Conservation (phyloP, 345 rosid genomes). For the Toxicodendron radicans region DNA sequence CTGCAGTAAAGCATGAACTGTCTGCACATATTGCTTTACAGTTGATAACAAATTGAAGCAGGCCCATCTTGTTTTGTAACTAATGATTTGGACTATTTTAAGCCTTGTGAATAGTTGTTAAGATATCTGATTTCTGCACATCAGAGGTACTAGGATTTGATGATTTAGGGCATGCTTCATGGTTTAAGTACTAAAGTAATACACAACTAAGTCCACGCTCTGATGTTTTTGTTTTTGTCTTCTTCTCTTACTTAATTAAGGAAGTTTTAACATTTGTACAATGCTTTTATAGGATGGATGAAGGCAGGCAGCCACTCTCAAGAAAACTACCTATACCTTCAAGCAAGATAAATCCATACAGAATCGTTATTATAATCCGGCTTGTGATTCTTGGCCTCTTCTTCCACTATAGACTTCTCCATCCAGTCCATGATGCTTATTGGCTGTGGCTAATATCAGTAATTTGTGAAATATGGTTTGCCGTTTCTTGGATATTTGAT, state of each 20-base stretch:
- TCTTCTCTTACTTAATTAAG: not conserved
- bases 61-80: not conserved
- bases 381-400: constrained; percentile 74
- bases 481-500: constrained; percentile 92
- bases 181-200: not conserved
- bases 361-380: constrained; percentile 69
- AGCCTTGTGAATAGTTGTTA: not conserved
- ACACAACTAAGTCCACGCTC: too few species aligned
- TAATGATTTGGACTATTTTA: not conserved
- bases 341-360: constrained; percentile 83
- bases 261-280: not conserved
- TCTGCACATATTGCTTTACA: too few species aligned
- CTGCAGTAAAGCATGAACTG: not conserved
- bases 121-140: not conserved
- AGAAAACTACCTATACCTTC: constrained; percentile 81
- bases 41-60: not conserved
- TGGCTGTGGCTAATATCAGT: constrained; percentile 81
- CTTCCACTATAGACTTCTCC: constrained; percentile 85
- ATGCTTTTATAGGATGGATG: constrained; percentile 74
- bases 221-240: not conserved
- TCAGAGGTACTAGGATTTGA: not conserved
- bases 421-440: constrained; percentile 80
- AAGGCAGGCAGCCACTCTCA: constrained; percentile 92
- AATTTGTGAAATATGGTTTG: constrained; percentile 94
- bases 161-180: not conserved